Evolutionary conservation across 2,329 filamentous ascomycete genomes (phyloP).

Genomic region (Blastomyces percursus): DNA sequence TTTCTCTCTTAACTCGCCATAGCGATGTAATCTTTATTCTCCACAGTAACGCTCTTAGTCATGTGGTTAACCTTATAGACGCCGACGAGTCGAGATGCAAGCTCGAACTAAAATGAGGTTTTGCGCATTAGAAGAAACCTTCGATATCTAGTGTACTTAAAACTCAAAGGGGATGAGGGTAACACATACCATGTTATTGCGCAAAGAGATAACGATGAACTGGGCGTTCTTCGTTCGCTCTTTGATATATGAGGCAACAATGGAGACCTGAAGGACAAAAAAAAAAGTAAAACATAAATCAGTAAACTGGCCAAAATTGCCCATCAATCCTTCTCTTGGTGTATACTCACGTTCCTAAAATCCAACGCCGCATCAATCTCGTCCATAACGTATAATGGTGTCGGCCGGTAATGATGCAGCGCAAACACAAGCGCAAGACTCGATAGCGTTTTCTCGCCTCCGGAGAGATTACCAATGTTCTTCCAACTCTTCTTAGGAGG

Average conservation of each 20-base stretch:
- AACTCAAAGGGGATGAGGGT: neutral
- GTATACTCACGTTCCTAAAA: slow-evolving; percentile 77
- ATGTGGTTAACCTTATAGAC: slow-evolving; percentile 99
- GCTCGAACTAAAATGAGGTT: slow-evolving; percentile 54
- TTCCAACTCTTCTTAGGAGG: slow-evolving; percentile 99
- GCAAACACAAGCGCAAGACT: slow-evolving; percentile 95
- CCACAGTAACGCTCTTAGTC: slow-evolving; percentile 83
- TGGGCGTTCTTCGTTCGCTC: slow-evolving; percentile 98
- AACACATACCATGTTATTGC: slow-evolving; percentile 74
- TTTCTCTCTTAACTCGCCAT: neutral
- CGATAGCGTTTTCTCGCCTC: slow-evolving; percentile 93
- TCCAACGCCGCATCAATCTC: slow-evolving; percentile 97
- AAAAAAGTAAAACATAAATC: neutral
- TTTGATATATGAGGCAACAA: slow-evolving; percentile 98
- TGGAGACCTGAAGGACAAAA: slow-evolving; percentile 58
- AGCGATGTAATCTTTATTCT: slow-evolving; percentile 66
- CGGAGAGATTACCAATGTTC: slow-evolving; percentile 91
- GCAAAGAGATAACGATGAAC: slow-evolving; percentile 93
- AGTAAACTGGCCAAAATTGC: neutral
- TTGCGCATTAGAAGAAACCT: neutral
- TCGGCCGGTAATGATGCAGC: slow-evolving; percentile 94
- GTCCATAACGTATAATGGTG: slow-evolving; percentile 97
- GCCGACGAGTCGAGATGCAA: slow-evolving; percentile 86
- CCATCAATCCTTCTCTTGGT: neutral
- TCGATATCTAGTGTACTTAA: neutral